Evolutionary conservation across 2,329 filamentous ascomycete species (phyloP), one percentile per base, ranked within the genome.

Genomic region (Clonostachys solani): DNA sequence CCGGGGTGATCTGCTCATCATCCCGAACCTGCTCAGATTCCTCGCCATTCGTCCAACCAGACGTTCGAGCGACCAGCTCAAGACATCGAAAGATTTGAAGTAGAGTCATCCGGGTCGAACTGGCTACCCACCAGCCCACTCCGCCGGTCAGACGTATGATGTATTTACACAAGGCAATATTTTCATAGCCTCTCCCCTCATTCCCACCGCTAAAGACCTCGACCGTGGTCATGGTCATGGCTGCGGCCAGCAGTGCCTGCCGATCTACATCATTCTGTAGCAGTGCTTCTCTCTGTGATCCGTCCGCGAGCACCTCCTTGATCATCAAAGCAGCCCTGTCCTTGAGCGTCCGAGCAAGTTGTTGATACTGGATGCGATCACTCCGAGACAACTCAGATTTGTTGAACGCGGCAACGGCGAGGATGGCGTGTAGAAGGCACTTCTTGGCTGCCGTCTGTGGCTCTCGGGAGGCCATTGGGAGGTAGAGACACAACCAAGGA

Each of bases 31-130:
- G 42, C 17, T 43, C 42, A 4, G n/a, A 12, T 19, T 43, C 17
- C 4, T 43, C 23, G 19, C 7, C 7, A 6, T 23, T 23, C 10
- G 17, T 23, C 17, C 42, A 29, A 19, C 29, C 42, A 5, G 42
- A 43, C 10, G 42, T 43, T 5, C 15, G 33, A 15, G 17, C 42
- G 6, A 43, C 23, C 6, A 43, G 15, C 42, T 43, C 17, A 5
- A 43, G 42, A 33, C 42, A 43, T 17, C 42, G 42, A 12, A 43
- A 43, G 42, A 43, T 43, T 29, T 43, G 42, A 8, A 43, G 17
- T 6, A 43, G 42, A 33, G 23, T 43, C 17, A 43, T 17, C 15
- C 42, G 29, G 10, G 42, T 23, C 29, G 42, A 17, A 23, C 33
- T 33, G 23, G 42, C 17, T 15, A 43, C 18, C 42, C 42, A 43